Evolutionary conservation across 345 rosid genomes (phyloP).

Genomic region (Lumnitzera littorea): DNA sequence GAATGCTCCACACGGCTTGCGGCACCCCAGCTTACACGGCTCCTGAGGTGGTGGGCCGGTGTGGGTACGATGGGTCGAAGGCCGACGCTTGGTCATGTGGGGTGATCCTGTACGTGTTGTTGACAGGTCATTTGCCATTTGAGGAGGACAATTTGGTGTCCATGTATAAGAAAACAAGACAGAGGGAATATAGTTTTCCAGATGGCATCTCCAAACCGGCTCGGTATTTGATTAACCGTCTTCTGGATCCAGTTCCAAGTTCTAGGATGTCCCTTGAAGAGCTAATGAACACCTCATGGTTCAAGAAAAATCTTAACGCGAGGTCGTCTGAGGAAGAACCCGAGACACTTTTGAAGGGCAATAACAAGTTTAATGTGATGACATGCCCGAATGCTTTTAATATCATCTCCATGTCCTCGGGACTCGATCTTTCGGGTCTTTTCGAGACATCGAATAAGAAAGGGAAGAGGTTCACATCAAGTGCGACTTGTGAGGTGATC

Average conservation of each 20-base stretch:
- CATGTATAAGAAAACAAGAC: conserved; percentile 22
- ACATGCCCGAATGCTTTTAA: conserved; percentile 58
- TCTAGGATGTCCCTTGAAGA: conserved; percentile 59
- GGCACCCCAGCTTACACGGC: conserved; percentile 27
- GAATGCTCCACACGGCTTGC: conserved; percentile 38
- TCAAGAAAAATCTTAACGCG: conserved; percentile 29
- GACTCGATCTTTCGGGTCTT: conserved; percentile 66
- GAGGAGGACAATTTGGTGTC: conserved; percentile 27
- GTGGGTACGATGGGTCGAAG: conserved; percentile 24
- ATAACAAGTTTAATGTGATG: conserved; percentile 4
- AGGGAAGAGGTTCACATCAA: conserved; percentile 58
- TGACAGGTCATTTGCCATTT: conserved; percentile 29
- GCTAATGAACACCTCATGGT: conserved; percentile 48
- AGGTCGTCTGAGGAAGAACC: conserved; percentile 11
- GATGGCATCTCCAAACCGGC: conserved; percentile 41
- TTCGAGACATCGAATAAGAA: conserved; percentile 31
- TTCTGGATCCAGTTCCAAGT: conserved; percentile 74
- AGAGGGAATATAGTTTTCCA: conserved; percentile 28
- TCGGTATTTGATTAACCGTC: conserved; percentile 33
- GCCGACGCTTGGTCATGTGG: conserved; percentile 45
- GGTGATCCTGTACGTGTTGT: conserved; percentile 26
- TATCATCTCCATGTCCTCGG: conserved; percentile 62
- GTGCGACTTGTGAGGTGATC: conserved; percentile 39
- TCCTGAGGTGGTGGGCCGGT: conserved; percentile 36
- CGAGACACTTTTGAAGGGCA: neutral